These are phyloP conservation scores for Syzygium malaccense DNA, from an alignment of 441 rosid genomes.

Conservation along the genomic window DNA sequence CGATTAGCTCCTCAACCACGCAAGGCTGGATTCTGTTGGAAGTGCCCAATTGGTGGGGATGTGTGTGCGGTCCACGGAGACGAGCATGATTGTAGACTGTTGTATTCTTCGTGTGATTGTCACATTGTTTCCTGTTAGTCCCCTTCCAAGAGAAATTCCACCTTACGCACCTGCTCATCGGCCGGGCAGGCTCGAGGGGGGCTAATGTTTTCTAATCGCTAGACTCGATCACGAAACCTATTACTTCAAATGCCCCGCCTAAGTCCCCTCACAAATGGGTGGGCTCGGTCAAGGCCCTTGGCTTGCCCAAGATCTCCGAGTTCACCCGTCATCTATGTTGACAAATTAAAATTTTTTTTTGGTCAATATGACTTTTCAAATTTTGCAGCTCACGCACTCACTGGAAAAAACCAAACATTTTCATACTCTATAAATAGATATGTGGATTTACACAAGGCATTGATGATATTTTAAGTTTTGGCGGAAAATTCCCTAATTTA, in stretches of 20 bases:
- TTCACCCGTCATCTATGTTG: not conserved
- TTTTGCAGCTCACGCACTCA: not conserved
- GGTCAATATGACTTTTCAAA: not conserved
- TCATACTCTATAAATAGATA: not conserved
- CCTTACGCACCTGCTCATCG: not conserved
- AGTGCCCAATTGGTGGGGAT: not conserved
- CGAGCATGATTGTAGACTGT: not conserved
- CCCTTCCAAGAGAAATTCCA: not conserved
- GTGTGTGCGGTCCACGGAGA: not conserved
- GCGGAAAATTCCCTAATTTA: not conserved
- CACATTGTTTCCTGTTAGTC: not conserved
- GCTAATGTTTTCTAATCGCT: not conserved
- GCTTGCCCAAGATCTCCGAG: not conserved
- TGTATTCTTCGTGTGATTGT: not conserved
- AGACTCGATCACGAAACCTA: not conserved
- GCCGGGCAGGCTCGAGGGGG: not conserved
- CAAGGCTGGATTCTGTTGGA: not conserved
- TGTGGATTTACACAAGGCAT: not conserved
- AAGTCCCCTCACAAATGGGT: not conserved
- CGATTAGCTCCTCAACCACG: not conserved
- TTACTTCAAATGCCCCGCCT: not conserved
- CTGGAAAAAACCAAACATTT: not conserved
- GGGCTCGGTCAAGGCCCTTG: not conserved
- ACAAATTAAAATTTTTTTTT: no score
- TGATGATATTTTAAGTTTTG: not conserved